Evolutionary conservation across 495 filamentous ascomycete genomes (phyloP), one percentile per base, ranked within the genome.

Genomic region (Neurospora pannonica): DNA sequence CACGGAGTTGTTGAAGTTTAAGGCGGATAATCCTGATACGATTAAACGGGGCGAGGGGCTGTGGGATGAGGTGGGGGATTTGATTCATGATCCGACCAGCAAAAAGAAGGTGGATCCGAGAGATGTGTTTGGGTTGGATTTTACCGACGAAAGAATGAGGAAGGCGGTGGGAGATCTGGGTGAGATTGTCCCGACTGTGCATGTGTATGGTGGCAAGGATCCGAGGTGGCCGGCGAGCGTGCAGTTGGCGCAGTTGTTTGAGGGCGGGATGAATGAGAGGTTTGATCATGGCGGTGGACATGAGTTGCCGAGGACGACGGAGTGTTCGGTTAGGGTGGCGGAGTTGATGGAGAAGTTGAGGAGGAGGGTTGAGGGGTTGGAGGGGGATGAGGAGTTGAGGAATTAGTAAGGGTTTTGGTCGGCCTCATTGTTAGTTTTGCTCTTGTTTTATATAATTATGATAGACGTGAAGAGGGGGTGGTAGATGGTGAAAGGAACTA

Each of bases 151-250:
- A 28, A 77, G 77, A 36, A 87, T 92, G 71, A 71, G 77, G 21
- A 67, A 9, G 15, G 54, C 28, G 28, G 28, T 67, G 28, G 54
- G 54, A 0, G 15, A 67, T 4, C 3, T 67, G 54, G 54, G 28
- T 2, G 15, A 67, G 31, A 31, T 34, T 1, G 86, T 92, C 24
- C 90, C 90, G 0, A 91, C 90, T 10, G 88, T 89, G 70, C 89
- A 92, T 79, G 80, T 91, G 19, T 90, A 88, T 74, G 90, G 90
- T 0, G 78, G 74, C 4, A 88, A 88, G 70, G 90, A 91, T 78
- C 88, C 89, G 6, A 74, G 88, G 54, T 90, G 85, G 78, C 83
- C 86, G 3, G 78, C 87, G 5, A 85, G 86, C 17, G 73, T 89
- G 54, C 89, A 91, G 76, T 78, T 91, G 43, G 86, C 86, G 62